phyloP scores from a whole-genome alignment of 2,329 filamentous ascomycete genomes.

The Colletotrichum paranaense region DNA sequence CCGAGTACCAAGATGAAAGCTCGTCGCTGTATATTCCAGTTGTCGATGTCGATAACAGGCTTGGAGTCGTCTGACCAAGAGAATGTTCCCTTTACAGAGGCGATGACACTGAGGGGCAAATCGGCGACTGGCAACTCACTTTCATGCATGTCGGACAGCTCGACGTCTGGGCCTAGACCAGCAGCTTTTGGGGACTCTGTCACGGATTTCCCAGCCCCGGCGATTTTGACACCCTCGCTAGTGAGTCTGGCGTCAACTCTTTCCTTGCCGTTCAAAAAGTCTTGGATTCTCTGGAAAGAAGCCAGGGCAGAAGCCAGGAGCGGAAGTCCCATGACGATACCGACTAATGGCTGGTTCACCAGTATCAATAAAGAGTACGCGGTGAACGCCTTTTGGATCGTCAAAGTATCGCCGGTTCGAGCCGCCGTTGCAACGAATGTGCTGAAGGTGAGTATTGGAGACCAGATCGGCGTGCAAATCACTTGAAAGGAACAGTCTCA shows the following conservation, averaged over 20 bases:
- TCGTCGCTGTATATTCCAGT: conserved; percentile 9
- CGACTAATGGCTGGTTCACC: conserved; percentile 38
- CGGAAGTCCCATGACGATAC: conserved; percentile 39
- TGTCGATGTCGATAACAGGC: conserved; percentile 27
- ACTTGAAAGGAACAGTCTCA: conserved; percentile 10
- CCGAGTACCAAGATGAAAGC: conserved; percentile 44
- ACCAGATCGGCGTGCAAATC: conserved; percentile 37
- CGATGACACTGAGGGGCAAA: neutral
- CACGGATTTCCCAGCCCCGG: neutral
- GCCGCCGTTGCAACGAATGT: conserved; percentile 36
- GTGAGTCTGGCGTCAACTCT: conserved; percentile 29
- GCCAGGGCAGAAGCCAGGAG: conserved; percentile 34
- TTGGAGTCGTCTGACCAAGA: conserved; percentile 31
- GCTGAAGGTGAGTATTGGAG: conserved; percentile 38
- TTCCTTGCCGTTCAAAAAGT: conserved; percentile 39
- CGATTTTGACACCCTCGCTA: neutral
- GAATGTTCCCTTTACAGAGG: conserved; percentile 24
- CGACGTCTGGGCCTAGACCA: neutral
- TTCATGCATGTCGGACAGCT: neutral
- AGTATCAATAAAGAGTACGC: conserved; percentile 38
- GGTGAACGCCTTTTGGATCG: conserved; percentile 38
- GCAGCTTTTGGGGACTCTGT: neutral
- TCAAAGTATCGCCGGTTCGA: conserved; percentile 5
- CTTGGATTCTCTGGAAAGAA: conserved; percentile 42
- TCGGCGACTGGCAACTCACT: no score